Conservation (phyloP, 805 yeast species). For the Kodamaea fukazawae region DNA sequence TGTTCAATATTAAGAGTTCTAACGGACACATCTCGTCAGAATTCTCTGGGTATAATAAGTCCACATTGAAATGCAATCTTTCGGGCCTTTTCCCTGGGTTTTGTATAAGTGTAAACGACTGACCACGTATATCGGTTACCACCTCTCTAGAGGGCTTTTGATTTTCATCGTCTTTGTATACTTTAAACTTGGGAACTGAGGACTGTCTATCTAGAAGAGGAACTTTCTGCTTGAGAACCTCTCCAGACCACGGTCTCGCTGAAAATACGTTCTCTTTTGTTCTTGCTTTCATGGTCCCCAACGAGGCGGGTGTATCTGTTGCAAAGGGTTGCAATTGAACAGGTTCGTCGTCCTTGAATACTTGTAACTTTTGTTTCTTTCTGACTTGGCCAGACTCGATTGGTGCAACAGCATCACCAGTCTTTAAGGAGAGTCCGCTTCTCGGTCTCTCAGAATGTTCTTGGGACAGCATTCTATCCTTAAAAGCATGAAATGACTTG, state of each 20-base stretch:
- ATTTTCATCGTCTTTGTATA: constrained; percentile 22
- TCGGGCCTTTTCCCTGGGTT: constrained; percentile 61
- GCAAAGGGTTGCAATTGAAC: constrained; percentile 14
- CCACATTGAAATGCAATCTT: constrained; percentile 56
- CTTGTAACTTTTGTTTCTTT: constrained; percentile 34
- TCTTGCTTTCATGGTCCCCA: constrained; percentile 49
- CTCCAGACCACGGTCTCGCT: constrained; percentile 64
- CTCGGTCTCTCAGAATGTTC: constrained; percentile 24
- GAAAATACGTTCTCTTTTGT: constrained; percentile 62
- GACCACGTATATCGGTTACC: constrained; percentile 12
- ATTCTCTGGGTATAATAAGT: constrained; percentile 46
- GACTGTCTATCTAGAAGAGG: constrained; percentile 14
- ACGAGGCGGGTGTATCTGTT: constrained; percentile 18
- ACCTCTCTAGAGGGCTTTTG: not conserved
- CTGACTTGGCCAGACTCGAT: constrained; percentile 5
- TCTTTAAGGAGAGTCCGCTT: constrained; percentile 32
- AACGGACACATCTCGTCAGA: constrained; percentile 57
- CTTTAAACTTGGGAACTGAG: constrained; percentile 17
- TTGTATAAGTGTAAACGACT: constrained; percentile 50
- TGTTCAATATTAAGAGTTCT: constrained; percentile 59
- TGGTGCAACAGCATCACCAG: constrained; percentile 23
- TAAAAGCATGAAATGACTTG: constrained; percentile 43
- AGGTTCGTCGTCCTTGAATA: constrained; percentile 36
- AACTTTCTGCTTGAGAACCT: constrained; percentile 46
- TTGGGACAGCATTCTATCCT: constrained; percentile 27